phyloP scores from a whole-genome alignment of 2,329 filamentous ascomycete genomes.

The Fusarium sp. region DNA sequence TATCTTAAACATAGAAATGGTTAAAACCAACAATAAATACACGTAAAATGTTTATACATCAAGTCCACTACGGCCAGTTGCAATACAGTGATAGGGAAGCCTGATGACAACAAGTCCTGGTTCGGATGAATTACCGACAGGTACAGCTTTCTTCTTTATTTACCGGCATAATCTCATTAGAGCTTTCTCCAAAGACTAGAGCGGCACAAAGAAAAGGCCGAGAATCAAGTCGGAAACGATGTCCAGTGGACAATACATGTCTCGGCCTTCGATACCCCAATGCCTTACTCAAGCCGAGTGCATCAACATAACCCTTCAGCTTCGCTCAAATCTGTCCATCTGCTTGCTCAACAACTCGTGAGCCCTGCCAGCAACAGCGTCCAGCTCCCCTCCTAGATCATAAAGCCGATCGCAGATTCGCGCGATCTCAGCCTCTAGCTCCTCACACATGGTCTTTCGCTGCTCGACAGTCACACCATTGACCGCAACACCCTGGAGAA shows the following conservation, averaged over 20 bases:
- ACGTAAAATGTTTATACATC: neutral
- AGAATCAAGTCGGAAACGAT: neutral
- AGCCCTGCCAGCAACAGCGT: neutral
- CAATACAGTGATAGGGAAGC: too few relatives aligned
- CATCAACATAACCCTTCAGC: neutral
- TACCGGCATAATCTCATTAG: too few relatives aligned
- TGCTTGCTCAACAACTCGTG: neutral
- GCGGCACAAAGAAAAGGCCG: neutral
- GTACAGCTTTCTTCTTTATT: too few relatives aligned
- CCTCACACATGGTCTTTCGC: neutral
- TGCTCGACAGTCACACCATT: neutral
- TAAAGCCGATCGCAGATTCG: neutral
- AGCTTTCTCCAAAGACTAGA: neutral
- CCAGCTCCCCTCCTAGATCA: neutral
- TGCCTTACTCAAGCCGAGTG: neutral
- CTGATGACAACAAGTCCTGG: too few relatives aligned
- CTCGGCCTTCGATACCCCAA: neutral
- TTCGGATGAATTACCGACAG: too few relatives aligned
- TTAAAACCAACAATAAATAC: neutral
- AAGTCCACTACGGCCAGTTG: neutral
- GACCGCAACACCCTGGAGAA: neutral
- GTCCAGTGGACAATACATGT: neutral
- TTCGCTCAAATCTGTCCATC: neutral
- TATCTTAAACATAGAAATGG: neutral
- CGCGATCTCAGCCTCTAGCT: neutral